Percentiles rank a stretch among this genome's conserved stretches.
Conservation (phyloP, 1,284 basidiomycete species). For the Rhodotorula sp. region DNA sequence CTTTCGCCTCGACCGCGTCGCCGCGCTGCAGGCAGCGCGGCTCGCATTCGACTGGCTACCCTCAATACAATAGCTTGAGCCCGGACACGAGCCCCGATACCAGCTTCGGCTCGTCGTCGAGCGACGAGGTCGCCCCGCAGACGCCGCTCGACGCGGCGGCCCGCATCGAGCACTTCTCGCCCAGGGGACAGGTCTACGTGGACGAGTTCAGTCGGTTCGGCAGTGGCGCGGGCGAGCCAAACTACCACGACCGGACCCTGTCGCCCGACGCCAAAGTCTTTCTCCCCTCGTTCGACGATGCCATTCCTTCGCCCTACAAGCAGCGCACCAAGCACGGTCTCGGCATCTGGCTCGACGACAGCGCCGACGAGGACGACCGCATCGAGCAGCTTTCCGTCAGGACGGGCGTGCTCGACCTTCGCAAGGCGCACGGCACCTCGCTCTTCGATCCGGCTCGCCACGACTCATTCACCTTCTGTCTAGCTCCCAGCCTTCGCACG, state of each 20-base stretch:
- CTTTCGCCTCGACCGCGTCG: background rate
- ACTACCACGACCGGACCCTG: background rate
- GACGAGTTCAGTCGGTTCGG: conserved; percentile 2
- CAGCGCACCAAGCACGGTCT: background rate
- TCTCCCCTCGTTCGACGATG: conserved; percentile 23
- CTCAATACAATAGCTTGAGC: background rate
- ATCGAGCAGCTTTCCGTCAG: background rate
- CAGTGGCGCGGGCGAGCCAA: background rate
- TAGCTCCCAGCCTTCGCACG: conserved; percentile 2
- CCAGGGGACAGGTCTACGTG: background rate
- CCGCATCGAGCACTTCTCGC: background rate
- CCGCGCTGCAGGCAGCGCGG: background rate
- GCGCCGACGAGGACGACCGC: background rate
- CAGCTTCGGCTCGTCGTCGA: background rate
- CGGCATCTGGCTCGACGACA: background rate
- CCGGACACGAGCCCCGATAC: background rate
- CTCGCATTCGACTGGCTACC: too few species aligned
- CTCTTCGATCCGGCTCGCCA: background rate
- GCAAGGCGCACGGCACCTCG: background rate
- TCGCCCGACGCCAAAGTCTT: conserved; percentile 8
- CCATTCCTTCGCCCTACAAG: conserved; percentile 6
- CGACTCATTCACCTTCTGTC: conserved; percentile 33
- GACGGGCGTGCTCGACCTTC: background rate
- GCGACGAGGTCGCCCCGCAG: conserved; percentile 1
- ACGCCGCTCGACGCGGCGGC: background rate